Conservation (phyloP, 441 rosid genomes). For the Euphorbia corollata region DNA sequence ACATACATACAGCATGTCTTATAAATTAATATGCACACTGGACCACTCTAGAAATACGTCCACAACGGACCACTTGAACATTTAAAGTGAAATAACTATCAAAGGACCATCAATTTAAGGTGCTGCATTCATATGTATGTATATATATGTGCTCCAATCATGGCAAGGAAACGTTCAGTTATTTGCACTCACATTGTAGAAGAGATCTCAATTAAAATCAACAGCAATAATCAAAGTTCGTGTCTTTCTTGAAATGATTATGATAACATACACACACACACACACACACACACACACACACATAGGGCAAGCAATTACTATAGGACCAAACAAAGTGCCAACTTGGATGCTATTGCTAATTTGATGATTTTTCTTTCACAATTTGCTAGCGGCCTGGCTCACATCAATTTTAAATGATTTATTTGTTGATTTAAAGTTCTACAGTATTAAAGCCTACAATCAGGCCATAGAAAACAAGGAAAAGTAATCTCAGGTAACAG, state of each 20-base stretch:
- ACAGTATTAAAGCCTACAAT: neutral
- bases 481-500: neutral
- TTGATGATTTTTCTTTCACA: neutral
- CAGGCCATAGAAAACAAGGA: neutral
- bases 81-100: constrained; percentile 6
- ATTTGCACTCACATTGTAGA: neutral
- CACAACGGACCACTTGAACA: constrained; percentile 33
- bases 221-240: constrained; percentile 1
- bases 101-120: constrained; percentile 25
- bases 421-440: neutral
- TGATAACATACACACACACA: neutral
- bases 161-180: neutral
- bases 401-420: neutral
- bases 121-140: neutral
- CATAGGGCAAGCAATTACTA: neutral
- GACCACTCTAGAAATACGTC: constrained; percentile 25
- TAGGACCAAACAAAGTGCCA: neutral
- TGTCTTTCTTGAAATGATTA: neutral
- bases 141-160: neutral
- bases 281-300: neutral
- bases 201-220: constrained; percentile 5
- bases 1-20: constrained; percentile 5
- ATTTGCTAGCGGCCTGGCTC: neutral
- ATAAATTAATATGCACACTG: constrained; percentile 18
- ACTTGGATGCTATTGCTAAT: neutral